These are phyloP conservation scores for Hortaea werneckii DNA, from an alignment of 2,329 filamentous ascomycete genomes.

Conservation along the genomic window DNA sequence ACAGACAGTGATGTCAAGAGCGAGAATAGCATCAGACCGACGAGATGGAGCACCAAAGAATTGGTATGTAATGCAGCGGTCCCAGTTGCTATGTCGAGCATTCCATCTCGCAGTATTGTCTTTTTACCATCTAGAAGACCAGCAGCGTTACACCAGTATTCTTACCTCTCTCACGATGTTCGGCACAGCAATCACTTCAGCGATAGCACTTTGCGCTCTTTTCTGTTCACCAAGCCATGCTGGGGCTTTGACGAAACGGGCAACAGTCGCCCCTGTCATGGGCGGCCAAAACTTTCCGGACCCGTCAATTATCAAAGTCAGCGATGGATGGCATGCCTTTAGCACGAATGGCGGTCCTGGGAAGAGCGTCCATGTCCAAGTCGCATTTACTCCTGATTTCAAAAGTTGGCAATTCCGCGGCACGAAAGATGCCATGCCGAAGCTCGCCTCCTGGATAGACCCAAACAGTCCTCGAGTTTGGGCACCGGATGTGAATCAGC, in stretches of 20 bases:
- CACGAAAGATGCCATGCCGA: slow-evolving; percentile 43
- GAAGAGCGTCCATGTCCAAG: slow-evolving; percentile 36
- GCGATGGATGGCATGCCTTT: slow-evolving; percentile 48
- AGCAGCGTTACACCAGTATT: no score
- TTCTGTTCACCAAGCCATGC: no score
- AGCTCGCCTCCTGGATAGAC: slow-evolving; percentile 38
- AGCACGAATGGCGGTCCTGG: slow-evolving; percentile 33
- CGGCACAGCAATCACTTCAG: no score
- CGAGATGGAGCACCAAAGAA: no score
- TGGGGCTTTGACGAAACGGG: background rate
- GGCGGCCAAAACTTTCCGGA: slow-evolving; percentile 41
- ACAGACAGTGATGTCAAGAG: no score
- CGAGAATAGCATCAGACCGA: no score
- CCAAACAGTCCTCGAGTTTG: slow-evolving; percentile 42
- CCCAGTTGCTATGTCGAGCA: no score
- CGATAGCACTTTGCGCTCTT: no score
- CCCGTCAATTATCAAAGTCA: slow-evolving; percentile 33
- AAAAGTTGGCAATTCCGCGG: slow-evolving; percentile 38
- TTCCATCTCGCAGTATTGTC: no score
- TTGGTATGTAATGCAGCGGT: no score
- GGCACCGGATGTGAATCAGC: slow-evolving; percentile 48
- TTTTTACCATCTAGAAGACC: no score
- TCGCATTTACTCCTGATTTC: slow-evolving; percentile 40
- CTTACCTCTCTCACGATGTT: no score
- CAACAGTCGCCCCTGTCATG: slow-evolving; percentile 7